These are phyloP conservation scores for Persicaria maculosa DNA, from an alignment of 148 eudicot genomes.

Conservation along the genomic window DNA sequence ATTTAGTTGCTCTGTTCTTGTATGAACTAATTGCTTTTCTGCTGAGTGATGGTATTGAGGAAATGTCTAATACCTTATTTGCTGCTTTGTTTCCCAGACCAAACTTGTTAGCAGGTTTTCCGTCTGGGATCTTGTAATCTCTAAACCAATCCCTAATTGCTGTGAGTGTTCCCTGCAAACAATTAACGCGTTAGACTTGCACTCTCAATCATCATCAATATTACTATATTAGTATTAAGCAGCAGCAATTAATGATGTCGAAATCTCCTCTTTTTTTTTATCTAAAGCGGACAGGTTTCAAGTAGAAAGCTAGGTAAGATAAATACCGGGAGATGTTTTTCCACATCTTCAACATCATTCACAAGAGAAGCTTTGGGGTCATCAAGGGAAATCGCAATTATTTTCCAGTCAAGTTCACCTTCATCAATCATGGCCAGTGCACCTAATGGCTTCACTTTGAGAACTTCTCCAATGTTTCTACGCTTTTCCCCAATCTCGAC, in stretches of 20 bases:
- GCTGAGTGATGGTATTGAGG: neutral
- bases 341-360: constrained; percentile 87
- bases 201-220: too few species aligned
- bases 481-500: constrained; percentile 91
- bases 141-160: constrained; percentile 99
- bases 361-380: constrained; percentile 96
- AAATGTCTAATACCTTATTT: constrained; percentile 52
- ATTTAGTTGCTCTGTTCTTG: neutral
- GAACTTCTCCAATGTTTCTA: constrained; percentile 67
- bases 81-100: constrained; percentile 95
- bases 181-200: neutral
- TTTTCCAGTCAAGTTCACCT: constrained; percentile 99
- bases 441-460: constrained; percentile 86
- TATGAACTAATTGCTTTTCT: neutral
- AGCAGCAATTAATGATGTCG: neutral
- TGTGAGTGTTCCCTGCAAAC: constrained; percentile 75
- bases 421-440: constrained; percentile 99
- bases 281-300: neutral
- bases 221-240: neutral
- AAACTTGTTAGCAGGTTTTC: constrained; percentile 95
- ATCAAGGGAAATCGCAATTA: constrained; percentile 87
- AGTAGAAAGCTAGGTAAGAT: neutral
- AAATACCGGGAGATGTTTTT: constrained; percentile 96
- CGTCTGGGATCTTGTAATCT: constrained; percentile 97
- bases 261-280: neutral